Percentiles rank a stretch among this genome's conserved stretches.
These are phyloP conservation scores for Alternaria panax DNA, from an alignment of 2,329 filamentous ascomycete species.

Conservation along the genomic window DNA sequence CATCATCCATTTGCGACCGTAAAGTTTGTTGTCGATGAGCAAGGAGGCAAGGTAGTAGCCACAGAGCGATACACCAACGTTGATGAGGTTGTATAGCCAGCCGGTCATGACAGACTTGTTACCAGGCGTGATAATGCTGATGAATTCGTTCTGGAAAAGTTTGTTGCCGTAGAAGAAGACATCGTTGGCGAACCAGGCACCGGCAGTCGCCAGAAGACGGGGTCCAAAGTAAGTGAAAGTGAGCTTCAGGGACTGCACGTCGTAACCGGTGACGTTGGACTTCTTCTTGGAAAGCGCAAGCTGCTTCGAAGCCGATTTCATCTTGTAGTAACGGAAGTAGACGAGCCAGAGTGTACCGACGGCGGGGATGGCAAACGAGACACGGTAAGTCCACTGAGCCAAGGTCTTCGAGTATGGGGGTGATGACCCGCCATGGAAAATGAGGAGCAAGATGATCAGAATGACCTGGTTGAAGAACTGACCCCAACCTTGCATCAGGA, in stretches of 20 bases:
- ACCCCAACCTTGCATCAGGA: slow-evolving; percentile 98
- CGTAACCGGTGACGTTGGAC: slow-evolving; percentile 88
- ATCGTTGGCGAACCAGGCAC: slow-evolving; percentile 94
- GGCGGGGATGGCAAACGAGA: slow-evolving; percentile 91
- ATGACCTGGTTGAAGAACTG: slow-evolving; percentile 93
- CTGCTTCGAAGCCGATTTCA: slow-evolving; percentile 86
- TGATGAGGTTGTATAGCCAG: slow-evolving; percentile 93
- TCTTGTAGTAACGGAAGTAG: slow-evolving; percentile 95
- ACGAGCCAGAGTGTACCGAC: slow-evolving; percentile 92
- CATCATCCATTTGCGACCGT: slow-evolving; percentile 96
- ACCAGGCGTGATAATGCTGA: slow-evolving; percentile 76
- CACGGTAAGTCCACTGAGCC: slow-evolving; percentile 88
- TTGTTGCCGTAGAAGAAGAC: slow-evolving; percentile 99
- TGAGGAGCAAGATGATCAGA: slow-evolving; percentile 83
- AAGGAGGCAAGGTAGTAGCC: slow-evolving; percentile 92
- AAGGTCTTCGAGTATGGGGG: slow-evolving; percentile 77
- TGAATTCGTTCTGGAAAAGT: slow-evolving; percentile 93
- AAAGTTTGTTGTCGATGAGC: slow-evolving; percentile 94
- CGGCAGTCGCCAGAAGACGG: slow-evolving; percentile 84
- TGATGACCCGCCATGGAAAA: slow-evolving; percentile 83
- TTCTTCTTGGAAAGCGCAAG: slow-evolving; percentile 85
- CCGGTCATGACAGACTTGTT: slow-evolving; percentile 78
- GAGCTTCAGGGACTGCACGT: slow-evolving; percentile 79
- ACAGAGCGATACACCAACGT: slow-evolving; percentile 81
- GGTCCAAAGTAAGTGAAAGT: slow-evolving; percentile 86